Evolutionary conservation across 2,329 filamentous ascomycete genomes (phyloP), one percentile per base, ranked within the genome.

Genomic region (Microdochium nivale): DNA sequence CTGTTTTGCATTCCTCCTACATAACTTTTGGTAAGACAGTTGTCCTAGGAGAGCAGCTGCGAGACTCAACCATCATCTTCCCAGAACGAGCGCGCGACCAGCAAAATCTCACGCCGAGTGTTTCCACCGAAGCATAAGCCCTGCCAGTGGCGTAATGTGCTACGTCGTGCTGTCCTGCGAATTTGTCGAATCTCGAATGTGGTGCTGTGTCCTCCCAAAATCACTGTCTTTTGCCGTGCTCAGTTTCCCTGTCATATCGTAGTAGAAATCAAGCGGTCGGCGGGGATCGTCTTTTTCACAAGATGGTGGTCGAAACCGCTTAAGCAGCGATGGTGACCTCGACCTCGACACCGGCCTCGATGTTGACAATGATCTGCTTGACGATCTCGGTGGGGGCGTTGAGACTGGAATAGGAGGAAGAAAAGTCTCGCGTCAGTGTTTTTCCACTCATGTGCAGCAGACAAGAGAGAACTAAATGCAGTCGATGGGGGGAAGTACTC

Each of bases 381-480:
- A 95, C 88, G 62, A 92, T 86, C 84, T 99, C 94, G 68, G 94
- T 99, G 58, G 94, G 94, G 66, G 94, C 94, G 78, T 95, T 91
- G 62, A 99, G 81, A 76, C 84, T 88, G 48, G 27, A n/a, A n/a
- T n/a, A n/a, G n/a, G n/a, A n/a, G n/a, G n/a, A n/a, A 33, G 13
- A 16, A 9, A 25, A 49, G 57, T 44, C 21, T 27, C 23, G 32
- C 24, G 49, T 59, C 48, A 63, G 61, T 54, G 62, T 56, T 59
- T 52, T 16, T 40, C 16, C 23, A 10, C 37, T n/a, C n/a, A 47
- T 23, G n/a, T 44, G 21, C 16, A 44, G 16, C 40, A 44, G 3
- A 16, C 35, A 40, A 11, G 10, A 21, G 16, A 11, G 2, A 11
- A 47, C 9, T 25, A 25, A 24, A 32, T 23, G 32, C 35, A 13